Evolutionary conservation across 768 basidiomycete genomes (phyloP).

Genomic region (Lentinus tigrinus): DNA sequence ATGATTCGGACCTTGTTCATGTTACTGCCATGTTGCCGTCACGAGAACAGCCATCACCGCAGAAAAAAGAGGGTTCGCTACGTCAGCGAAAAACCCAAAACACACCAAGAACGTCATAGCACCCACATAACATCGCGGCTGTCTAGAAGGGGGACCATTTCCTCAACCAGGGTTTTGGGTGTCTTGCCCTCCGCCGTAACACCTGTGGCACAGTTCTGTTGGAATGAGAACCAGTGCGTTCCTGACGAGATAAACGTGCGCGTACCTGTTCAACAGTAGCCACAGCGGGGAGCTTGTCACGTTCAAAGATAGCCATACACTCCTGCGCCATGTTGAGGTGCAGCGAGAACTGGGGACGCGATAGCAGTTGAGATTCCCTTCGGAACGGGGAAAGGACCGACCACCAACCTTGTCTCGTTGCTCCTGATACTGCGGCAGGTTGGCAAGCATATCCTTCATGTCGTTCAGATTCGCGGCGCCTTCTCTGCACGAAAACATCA

Average conservation of each 20-base stretch:
- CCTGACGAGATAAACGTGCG: background rate
- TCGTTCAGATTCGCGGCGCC: slow-evolving; percentile 89
- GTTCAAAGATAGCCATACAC: slow-evolving; percentile 92
- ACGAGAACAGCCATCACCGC: slow-evolving; percentile 1
- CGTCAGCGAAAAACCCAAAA: slow-evolving; percentile 4
- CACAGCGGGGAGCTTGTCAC: slow-evolving; percentile 76
- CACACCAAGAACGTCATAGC: slow-evolving; percentile 1
- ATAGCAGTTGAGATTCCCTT: background rate
- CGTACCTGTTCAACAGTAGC: slow-evolving; percentile 88
- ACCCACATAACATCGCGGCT: slow-evolving; percentile 79
- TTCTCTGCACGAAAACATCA: slow-evolving; percentile 42
- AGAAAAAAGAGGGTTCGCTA: background rate
- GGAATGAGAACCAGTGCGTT: background rate
- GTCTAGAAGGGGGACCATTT: slow-evolving; percentile 97
- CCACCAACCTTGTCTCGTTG: slow-evolving; percentile 84
- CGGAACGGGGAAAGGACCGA: too few species aligned
- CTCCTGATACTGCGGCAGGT: slow-evolving; percentile 90
- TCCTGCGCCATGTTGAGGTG: slow-evolving; percentile 98
- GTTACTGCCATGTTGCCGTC: slow-evolving; percentile 49
- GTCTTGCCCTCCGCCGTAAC: slow-evolving; percentile 87
- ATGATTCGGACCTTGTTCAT: slow-evolving; percentile 94
- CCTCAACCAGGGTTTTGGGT: slow-evolving; percentile 94
- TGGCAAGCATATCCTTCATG: slow-evolving; percentile 99
- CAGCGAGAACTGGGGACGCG: slow-evolving; percentile 72
- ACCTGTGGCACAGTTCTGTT: slow-evolving; percentile 90